Percentiles rank a stretch among this genome's conserved stretches.
These are phyloP conservation scores for Diplocarpon mali DNA, from an alignment of 2,329 filamentous ascomycete species.

Conservation along the genomic window DNA sequence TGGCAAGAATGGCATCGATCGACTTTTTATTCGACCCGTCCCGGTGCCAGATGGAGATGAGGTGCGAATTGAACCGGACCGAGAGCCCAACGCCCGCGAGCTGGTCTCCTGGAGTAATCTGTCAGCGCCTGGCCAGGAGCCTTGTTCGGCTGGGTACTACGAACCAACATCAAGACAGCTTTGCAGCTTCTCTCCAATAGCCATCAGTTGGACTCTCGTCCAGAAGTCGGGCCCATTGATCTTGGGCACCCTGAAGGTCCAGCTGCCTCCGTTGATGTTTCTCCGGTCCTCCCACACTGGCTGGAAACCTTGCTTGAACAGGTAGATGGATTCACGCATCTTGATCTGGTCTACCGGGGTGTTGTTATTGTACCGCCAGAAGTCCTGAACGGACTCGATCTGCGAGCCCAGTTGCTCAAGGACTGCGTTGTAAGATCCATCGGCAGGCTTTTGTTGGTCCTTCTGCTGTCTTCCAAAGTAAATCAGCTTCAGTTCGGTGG, in stretches of 20 bases:
- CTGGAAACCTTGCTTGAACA: constrained; percentile 68
- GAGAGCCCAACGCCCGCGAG: constrained; percentile 83
- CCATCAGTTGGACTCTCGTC: constrained; percentile 71
- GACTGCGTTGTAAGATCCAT: constrained; percentile 25
- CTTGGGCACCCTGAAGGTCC: constrained; percentile 87
- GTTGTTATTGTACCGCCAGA: constrained; percentile 76
- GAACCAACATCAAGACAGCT: constrained; percentile 58
- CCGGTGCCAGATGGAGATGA: constrained; percentile 90
- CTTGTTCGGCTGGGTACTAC: constrained; percentile 19
- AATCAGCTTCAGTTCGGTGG: background rate
- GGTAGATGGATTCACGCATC: constrained; percentile 66
- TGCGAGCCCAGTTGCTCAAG: constrained; percentile 52
- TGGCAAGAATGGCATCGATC: constrained; percentile 61
- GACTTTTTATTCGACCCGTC: constrained; percentile 72
- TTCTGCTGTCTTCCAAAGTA: constrained; percentile 24
- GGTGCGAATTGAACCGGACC: constrained; percentile 77
- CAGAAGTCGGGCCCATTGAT: constrained; percentile 61
- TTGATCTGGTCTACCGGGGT: constrained; percentile 66
- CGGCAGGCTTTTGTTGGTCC: constrained; percentile 28
- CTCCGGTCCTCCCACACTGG: constrained; percentile 79
- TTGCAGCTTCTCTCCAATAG: constrained; percentile 73
- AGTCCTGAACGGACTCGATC: constrained; percentile 75
- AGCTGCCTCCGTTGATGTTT: constrained; percentile 76
- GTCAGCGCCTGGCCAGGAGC: constrained; percentile 9
- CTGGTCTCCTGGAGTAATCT: constrained; percentile 52